These are phyloP conservation scores for Poterioochromonas sp. DNA, from an alignment of 352 stramenopile species.

Conservation along the genomic window DNA sequence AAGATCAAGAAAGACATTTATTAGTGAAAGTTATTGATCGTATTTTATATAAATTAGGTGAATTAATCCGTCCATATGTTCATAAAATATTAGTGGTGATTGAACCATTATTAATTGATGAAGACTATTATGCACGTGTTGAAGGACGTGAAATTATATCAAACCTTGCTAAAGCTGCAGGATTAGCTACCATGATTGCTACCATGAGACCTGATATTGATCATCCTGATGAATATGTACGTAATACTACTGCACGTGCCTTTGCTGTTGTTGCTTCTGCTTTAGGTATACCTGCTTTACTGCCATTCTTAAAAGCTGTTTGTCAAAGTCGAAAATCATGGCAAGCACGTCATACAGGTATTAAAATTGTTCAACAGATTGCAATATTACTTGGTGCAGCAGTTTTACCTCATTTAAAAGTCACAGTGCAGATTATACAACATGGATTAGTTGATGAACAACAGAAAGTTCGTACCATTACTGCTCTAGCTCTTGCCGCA, in stretches of 20 bases:
- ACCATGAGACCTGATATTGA: conserved; percentile 99
- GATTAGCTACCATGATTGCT: conserved; percentile 97
- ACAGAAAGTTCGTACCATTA: conserved; percentile 96
- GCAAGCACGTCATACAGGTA: conserved; percentile 96
- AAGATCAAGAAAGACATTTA: conserved; percentile 97
- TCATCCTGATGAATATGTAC: conserved; percentile 94
- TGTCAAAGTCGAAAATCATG: conserved; percentile 95
- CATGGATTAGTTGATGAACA: conserved; percentile 93
- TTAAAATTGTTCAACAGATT: conserved; percentile 99
- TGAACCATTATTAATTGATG: conserved; percentile 96
- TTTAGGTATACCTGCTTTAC: conserved; percentile 86
- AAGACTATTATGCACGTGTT: conserved; percentile 98
- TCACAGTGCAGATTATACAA: conserved; percentile 95
- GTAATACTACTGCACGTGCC: conserved; percentile 93
- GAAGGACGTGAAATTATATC: conserved; percentile 97
- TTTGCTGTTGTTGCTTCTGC: conserved; percentile 98
- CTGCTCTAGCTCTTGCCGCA: conserved; percentile 88
- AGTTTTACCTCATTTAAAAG: conserved; percentile 90
- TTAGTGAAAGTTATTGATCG: conserved; percentile 99
- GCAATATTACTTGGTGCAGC: conserved; percentile 95
- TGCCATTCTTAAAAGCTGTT: conserved; percentile 98
- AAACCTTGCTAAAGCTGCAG: conserved; percentile 96
- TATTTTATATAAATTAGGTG: conserved; percentile 96
- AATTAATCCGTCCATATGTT: conserved; percentile 95
- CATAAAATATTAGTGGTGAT: conserved; percentile 99